Evolutionary conservation across 257 asterid species (phyloP), one percentile per base, ranked within the genome.

Genomic region (Sherardia arvensis): DNA sequence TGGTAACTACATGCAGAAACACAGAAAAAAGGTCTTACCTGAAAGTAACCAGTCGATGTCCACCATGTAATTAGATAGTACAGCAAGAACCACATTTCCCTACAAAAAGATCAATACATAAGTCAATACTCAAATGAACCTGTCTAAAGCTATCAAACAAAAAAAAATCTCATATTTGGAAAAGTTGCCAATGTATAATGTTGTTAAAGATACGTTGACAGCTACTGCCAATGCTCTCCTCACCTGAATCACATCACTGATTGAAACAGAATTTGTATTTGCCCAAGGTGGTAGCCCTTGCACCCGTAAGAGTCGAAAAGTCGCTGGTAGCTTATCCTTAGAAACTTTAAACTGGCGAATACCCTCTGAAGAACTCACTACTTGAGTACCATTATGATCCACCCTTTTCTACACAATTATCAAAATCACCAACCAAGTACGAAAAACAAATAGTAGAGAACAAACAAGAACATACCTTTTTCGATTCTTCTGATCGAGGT

Each of bases 11-110:
- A 62, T 18, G 11, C 67, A 57, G 22, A 66, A 67, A 61, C 12
- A 61, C 30, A 40, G 6, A 34, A 45, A 62, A 62, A 47, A 74
- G 74, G 79, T 78, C 88, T 64, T 68, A 84, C 96, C 96, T 66
- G 95, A 81, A 72, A 87, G 89, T 70, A 92, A 84, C 99, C 99
- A 92, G 78, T 92, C 99, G 51, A 85, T 66, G 75, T 92, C 99
- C 68, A 92, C 88, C 99, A 92, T 92, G 82, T 92, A 92, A 81
- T 92, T 92, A 17, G 97, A 89, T 48, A 92, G 83, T 70, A 92
- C 64, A 64, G 99, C 96, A 17, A 85, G 69, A 23, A 77, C 79
- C 69, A 89, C 88, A 73, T 85, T 51, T 14, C 97, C 99, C 99
- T 92, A 64, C 76, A 76, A 53, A 70, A 38, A 67, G 67, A 70